These are phyloP conservation scores for Corymbia calophylla DNA, from an alignment of 441 rosid genomes.

Conservation along the genomic window DNA sequence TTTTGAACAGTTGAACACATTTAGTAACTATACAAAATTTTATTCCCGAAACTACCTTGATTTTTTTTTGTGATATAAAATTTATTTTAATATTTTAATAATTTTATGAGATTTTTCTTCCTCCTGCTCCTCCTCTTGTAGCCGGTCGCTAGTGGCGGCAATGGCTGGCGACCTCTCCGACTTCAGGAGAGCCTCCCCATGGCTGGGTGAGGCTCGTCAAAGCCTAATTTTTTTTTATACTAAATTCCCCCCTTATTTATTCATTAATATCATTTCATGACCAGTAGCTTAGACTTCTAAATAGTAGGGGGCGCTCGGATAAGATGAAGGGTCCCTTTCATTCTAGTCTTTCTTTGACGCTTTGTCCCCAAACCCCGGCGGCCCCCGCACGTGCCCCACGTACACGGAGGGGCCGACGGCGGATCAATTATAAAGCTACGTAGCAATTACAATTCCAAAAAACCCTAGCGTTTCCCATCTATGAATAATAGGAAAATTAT, in stretches of 20 bases:
- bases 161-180: too few species aligned
- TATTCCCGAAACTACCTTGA: too few species aligned
- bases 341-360: neutral
- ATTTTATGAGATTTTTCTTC: too few species aligned
- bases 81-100: too few species aligned
- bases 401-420: neutral
- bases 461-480: neutral
- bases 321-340: neutral
- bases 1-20: too few species aligned
- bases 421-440: neutral
- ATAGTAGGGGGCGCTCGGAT: neutral
- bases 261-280: neutral
- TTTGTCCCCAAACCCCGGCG: neutral
- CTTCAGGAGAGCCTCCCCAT: too few species aligned
- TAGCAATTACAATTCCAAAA: neutral
- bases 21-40: too few species aligned
- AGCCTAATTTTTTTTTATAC: neutral
- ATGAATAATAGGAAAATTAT: neutral
- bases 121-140: too few species aligned
- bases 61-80: too few species aligned
- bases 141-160: too few species aligned
- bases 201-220: too few species aligned
- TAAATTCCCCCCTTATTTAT: neutral
- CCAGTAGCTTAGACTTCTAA: neutral
- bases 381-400: neutral